Percentiles rank a stretch among this genome's conserved stretches.
Conservation (phyloP, 805 yeast species). For the Candida stauntonica region DNA sequence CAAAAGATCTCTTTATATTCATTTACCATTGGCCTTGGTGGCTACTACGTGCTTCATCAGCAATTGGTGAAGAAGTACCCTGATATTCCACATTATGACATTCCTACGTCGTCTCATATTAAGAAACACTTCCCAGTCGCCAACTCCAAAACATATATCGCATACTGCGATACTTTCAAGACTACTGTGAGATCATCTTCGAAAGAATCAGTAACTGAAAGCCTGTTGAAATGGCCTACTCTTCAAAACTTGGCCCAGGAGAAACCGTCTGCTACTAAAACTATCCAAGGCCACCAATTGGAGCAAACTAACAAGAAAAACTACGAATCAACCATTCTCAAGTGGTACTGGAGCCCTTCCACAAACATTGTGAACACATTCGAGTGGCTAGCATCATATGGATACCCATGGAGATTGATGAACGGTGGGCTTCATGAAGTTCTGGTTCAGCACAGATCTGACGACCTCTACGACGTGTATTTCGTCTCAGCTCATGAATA, state of each 20-base stretch:
- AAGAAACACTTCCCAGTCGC: slow-evolving; percentile 7
- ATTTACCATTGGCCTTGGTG: slow-evolving; percentile 10
- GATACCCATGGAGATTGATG: slow-evolving; percentile 28
- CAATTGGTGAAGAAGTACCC: slow-evolving; percentile 16
- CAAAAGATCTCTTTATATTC: slow-evolving; percentile 15
- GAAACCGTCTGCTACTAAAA: background rate
- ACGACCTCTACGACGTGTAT: slow-evolving; percentile 17
- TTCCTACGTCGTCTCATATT: slow-evolving; percentile 17
- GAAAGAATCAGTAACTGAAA: background rate
- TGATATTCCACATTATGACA: slow-evolving; percentile 17
- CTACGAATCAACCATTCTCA: slow-evolving; percentile 4
- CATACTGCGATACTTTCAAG: slow-evolving; percentile 22
- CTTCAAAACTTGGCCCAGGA: background rate
- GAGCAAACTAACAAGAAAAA: background rate
- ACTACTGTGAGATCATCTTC: slow-evolving; percentile 5
- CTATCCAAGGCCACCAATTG: background rate
- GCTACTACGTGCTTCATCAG: slow-evolving; percentile 17
- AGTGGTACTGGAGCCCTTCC: slow-evolving; percentile 11
- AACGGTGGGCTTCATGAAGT: slow-evolving; percentile 25
- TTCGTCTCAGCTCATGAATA: slow-evolving; percentile 22
- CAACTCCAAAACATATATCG: slow-evolving; percentile 11
- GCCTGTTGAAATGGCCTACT: slow-evolving; percentile 5
- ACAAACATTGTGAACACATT: slow-evolving; percentile 10
- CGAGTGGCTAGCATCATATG: slow-evolving; percentile 19
- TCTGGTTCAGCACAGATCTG: slow-evolving; percentile 9